phyloP scores from a whole-genome alignment of 768 basidiomycete genomes.

The Tylopilus sp. region DNA sequence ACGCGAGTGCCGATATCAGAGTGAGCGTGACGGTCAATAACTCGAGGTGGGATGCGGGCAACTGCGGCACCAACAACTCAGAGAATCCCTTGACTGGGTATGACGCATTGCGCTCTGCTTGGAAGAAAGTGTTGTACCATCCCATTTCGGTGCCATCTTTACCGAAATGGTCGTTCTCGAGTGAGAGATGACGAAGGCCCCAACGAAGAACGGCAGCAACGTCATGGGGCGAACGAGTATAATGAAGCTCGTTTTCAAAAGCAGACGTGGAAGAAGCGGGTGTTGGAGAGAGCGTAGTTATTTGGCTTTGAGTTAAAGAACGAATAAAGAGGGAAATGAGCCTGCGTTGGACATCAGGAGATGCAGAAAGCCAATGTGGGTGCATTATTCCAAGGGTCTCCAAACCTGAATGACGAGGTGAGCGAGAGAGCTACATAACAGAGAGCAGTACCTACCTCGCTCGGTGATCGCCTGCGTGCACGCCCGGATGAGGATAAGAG shows the following conservation, averaged over 20 bases:
- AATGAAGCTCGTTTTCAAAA: slow-evolving; percentile 65
- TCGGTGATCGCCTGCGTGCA: slow-evolving; percentile 66
- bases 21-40: slow-evolving; percentile 57
- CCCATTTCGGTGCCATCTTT: slow-evolving; percentile 48
- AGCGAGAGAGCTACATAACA: slow-evolving; percentile 5
- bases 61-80: slow-evolving; percentile 52
- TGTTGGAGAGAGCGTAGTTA: slow-evolving; percentile 50
- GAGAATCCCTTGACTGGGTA: slow-evolving; percentile 67
- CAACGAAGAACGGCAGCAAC: slow-evolving; percentile 79
- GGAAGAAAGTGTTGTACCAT: slow-evolving; percentile 68
- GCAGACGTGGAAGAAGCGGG: slow-evolving; percentile 43
- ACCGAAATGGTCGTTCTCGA: slow-evolving; percentile 60
- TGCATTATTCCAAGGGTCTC: slow-evolving; percentile 83
- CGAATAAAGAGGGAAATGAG: slow-evolving; percentile 70
- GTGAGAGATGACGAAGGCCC: slow-evolving; percentile 70
- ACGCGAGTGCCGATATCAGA: slow-evolving; percentile 65
- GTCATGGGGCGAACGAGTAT: slow-evolving; percentile 68
- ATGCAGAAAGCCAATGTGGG: slow-evolving; percentile 79
- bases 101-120: slow-evolving; percentile 53
- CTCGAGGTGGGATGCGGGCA: slow-evolving; percentile 57
- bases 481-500: slow-evolving; percentile 59
- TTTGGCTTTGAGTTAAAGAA: slow-evolving; percentile 50
- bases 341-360: slow-evolving; percentile 60
- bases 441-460: slow-evolving; percentile 46
- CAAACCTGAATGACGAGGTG: slow-evolving; percentile 46